Evolutionary conservation across 1,139 yeast genomes (phyloP).

Genomic region (Kodamaea arcana): DNA sequence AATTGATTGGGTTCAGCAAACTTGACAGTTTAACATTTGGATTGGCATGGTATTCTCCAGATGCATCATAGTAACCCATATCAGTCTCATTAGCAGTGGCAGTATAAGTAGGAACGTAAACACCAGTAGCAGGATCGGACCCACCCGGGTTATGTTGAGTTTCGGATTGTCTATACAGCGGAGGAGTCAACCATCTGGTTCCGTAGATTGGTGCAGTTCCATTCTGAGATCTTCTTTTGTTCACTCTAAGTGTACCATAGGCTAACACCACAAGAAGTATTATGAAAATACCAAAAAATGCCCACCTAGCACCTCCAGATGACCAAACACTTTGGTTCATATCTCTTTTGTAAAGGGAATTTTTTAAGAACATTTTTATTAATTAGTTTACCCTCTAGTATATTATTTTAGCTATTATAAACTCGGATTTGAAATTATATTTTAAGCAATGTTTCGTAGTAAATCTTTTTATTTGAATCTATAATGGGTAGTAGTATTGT

Average conservation of each 20-base stretch:
- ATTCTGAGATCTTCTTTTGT: slow-evolving; percentile 51
- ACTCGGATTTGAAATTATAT: no score
- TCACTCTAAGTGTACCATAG: slow-evolving; percentile 52
- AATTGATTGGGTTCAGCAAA: slow-evolving; percentile 2
- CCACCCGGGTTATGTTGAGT: slow-evolving; percentile 49
- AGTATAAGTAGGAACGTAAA: slow-evolving; percentile 64
- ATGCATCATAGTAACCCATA: slow-evolving; percentile 73
- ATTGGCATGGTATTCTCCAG: slow-evolving; percentile 52
- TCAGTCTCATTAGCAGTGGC: slow-evolving; percentile 65
- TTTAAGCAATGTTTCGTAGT: no score
- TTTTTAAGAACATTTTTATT: no score
- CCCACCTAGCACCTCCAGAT: slow-evolving; percentile 48
- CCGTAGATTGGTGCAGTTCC: slow-evolving; percentile 77
- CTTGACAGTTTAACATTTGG: slow-evolving; percentile 19
- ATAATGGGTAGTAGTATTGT: no score
- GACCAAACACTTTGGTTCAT: slow-evolving; percentile 19
- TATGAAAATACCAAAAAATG: slow-evolving; percentile 51
- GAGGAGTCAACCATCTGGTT: slow-evolving; percentile 91
- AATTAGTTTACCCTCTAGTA: no score
- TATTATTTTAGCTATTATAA: no score
- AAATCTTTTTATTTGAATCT: no score
- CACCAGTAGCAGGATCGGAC: slow-evolving; percentile 27
- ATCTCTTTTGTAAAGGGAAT: no score
- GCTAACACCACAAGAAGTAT: slow-evolving; percentile 47
- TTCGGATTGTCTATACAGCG: slow-evolving; percentile 75